These are phyloP conservation scores for Cylindrodendrum hubeiense DNA, from an alignment of 2,329 filamentous ascomycete genomes.

Conservation along the genomic window DNA sequence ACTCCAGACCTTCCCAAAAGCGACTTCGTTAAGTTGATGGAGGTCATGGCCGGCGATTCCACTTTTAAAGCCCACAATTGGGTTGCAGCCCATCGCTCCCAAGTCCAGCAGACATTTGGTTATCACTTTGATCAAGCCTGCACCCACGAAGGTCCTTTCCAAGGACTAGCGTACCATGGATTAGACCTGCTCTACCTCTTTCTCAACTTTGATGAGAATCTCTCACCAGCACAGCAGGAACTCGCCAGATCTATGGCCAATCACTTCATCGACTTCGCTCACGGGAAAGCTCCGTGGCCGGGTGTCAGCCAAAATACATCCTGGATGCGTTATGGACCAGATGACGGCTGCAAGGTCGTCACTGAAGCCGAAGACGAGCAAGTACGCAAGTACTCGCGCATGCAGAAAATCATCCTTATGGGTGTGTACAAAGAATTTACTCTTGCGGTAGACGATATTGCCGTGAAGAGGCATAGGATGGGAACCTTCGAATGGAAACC, in stretches of 20 bases:
- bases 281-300: constrained; percentile 29
- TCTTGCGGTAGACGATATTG: constrained; percentile 22
- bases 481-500: constrained; percentile 22
- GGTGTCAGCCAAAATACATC: background rate
- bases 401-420: constrained; percentile 30
- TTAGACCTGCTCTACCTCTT: constrained; percentile 31
- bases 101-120: constrained; percentile 20
- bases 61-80: constrained; percentile 30
- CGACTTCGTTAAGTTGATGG: constrained; percentile 2
- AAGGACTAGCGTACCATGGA: constrained; percentile 29
- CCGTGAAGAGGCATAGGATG: constrained; percentile 23
- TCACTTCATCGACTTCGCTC: constrained; percentile 30
- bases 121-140: constrained; percentile 34
- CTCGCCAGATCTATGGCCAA: constrained; percentile 16
- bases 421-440: constrained; percentile 20
- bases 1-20: constrained; percentile 1
- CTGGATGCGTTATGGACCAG: constrained; percentile 31
- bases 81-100: constrained; percentile 18
- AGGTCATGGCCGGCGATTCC: constrained; percentile 24
- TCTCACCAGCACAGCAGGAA: constrained; percentile 7
- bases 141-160: constrained; percentile 22
- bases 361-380: constrained; percentile 30
- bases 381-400: constrained; percentile 22
- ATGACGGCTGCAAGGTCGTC: background rate
- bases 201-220: constrained; percentile 26